phyloP scores from a whole-genome alignment of 768 basidiomycete genomes.

The Infundibulicybe gibba region DNA sequence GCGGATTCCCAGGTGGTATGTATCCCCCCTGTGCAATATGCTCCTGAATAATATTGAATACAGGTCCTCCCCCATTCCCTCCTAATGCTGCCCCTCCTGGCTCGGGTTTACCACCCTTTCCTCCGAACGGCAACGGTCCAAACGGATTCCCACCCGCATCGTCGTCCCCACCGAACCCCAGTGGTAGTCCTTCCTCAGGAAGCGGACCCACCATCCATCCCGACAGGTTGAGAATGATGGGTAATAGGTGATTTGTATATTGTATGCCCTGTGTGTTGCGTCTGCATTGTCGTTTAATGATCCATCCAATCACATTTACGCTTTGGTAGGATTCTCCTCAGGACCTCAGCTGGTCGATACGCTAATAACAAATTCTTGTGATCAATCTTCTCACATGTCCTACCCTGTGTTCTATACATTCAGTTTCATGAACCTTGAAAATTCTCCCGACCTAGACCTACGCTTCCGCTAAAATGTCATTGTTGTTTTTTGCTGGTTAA shows the following conservation, averaged over 20 bases:
- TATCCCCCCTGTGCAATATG: slow-evolving; percentile 4
- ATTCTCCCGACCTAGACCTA: no score
- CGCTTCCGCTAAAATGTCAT: no score
- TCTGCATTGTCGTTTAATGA: no score
- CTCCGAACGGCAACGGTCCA: slow-evolving; percentile 26
- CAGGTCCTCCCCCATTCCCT: slow-evolving; percentile 47
- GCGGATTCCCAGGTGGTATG: slow-evolving; percentile 40
- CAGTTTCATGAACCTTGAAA: no score
- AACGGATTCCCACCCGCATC: slow-evolving; percentile 24
- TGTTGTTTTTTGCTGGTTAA: no score
- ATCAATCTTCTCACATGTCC: no score
- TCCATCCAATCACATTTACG: no score
- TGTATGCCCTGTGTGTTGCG: no score
- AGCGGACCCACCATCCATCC: slow-evolving; percentile 74
- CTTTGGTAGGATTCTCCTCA: no score
- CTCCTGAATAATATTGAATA: slow-evolving; percentile 2
- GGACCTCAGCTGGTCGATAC: no score
- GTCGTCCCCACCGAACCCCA: slow-evolving; percentile 20
- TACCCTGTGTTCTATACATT: no score
- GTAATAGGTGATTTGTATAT: slow-evolving; percentile 17
- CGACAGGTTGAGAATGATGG: slow-evolving; percentile 82
- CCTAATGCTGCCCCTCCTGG: slow-evolving; percentile 39
- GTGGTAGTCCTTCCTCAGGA: slow-evolving; percentile 22
- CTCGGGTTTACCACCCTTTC: slow-evolving; percentile 43
- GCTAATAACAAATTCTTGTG: no score